Conservation (phyloP, 345 rosid genomes). For the Moringa oleifera region DNA sequence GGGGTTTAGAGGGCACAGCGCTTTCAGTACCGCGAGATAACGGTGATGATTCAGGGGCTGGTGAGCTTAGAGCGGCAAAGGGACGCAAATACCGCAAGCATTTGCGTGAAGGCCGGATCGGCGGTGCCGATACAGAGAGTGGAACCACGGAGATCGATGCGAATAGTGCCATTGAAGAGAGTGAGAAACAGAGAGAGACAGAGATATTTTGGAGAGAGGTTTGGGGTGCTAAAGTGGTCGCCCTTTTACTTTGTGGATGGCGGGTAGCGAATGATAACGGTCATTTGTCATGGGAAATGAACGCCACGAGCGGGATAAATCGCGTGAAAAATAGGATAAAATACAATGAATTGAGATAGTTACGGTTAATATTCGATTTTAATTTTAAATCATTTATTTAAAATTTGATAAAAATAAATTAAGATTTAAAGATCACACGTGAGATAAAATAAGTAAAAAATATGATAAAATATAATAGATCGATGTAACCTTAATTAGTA, state of each 20-base stretch:
- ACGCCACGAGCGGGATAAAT: neutral
- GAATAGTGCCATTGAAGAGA: conserved; percentile 45
- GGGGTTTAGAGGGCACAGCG: conserved; percentile 20
- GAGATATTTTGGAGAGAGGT: neutral
- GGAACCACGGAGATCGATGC: conserved; percentile 36
- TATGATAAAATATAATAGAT: no score
- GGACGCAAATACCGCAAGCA: conserved; percentile 23
- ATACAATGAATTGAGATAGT: no score
- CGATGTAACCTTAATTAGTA: no score
- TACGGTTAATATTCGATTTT: no score
- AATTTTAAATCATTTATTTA: no score
- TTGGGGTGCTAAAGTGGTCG: neutral
- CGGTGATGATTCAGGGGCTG: conserved; percentile 37
- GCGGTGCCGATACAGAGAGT: conserved; percentile 28
- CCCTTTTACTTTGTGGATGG: neutral
- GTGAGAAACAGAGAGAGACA: no score
- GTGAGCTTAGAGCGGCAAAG: conserved; percentile 39
- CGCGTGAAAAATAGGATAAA: no score
- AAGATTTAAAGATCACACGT: no score
- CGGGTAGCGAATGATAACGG: neutral
- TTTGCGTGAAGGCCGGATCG: conserved; percentile 9
- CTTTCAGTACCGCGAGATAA: conserved; percentile 15
- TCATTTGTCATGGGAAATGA: neutral
- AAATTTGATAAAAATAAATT: no score
- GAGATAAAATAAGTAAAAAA: no score